Evolutionary conservation across 2,329 filamentous ascomycete species (phyloP).

Genomic region (Davidsoniella virescens): DNA sequence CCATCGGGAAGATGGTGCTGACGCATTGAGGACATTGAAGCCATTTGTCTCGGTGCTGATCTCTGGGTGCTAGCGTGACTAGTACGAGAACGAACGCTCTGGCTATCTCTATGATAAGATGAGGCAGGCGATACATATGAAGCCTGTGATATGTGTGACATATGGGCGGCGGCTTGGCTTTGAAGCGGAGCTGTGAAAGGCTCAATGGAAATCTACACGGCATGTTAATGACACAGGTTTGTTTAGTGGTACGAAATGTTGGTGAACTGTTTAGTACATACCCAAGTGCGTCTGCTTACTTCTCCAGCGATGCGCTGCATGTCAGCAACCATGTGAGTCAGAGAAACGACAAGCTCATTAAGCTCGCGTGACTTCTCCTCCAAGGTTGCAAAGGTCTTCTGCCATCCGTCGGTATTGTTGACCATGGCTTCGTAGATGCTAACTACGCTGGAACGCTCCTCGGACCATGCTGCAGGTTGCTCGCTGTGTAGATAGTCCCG

Average conservation of each 20-base stretch:
- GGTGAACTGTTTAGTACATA: constrained; percentile 26
- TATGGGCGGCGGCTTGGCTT: constrained; percentile 8
- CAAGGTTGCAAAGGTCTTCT: constrained; percentile 60
- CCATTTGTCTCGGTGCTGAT: constrained; percentile 3
- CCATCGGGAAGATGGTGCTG: constrained; percentile 7
- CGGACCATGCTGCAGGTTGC: constrained; percentile 41
- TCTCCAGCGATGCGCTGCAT: constrained; percentile 75
- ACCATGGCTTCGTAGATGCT: constrained; percentile 82
- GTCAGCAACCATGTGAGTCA: constrained; percentile 64
- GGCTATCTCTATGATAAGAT: constrained; percentile 5
- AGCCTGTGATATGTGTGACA: constrained; percentile 10
- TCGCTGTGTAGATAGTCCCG: constrained; percentile 57
- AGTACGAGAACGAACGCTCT: constrained; percentile 7
- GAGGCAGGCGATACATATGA: constrained; percentile 7
- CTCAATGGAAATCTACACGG: constrained; percentile 7
- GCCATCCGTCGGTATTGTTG: constrained; percentile 84
- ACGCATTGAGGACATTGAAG: constrained; percentile 5
- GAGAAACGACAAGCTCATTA: constrained; percentile 33
- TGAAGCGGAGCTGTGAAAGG: constrained; percentile 5
- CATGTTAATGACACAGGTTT: not conserved
- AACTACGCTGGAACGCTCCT: constrained; percentile 44
- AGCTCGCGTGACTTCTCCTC: constrained; percentile 57
- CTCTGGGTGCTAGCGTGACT: constrained; percentile 6
- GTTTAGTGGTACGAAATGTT: not conserved
- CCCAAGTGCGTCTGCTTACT: constrained; percentile 62